Evolutionary conservation across 2,329 filamentous ascomycete species (phyloP).

Genomic region (Leptographium flavum): DNA sequence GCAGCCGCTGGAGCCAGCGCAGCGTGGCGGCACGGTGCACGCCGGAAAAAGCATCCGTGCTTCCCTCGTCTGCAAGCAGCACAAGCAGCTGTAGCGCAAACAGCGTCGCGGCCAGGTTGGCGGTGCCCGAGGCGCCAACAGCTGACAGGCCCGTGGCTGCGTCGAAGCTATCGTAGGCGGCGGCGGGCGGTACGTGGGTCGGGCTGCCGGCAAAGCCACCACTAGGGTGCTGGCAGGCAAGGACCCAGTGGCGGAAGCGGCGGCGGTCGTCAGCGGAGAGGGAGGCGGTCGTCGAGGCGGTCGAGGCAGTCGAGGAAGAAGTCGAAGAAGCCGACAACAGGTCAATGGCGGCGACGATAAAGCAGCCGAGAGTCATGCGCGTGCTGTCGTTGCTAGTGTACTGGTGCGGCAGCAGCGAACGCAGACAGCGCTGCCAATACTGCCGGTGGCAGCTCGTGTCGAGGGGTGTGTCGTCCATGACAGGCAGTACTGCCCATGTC

Average conservation of each 20-base stretch:
- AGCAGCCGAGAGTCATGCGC: constrained; percentile 79
- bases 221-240: constrained; percentile 68
- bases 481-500: no score
- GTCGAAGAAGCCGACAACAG: constrained; percentile 54
- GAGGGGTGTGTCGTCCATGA: constrained; percentile 27
- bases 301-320: no score
- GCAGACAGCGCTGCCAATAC: constrained; percentile 86
- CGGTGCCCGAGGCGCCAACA: constrained; percentile 28
- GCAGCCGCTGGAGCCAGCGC: constrained; percentile 59
- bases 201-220: constrained; percentile 86
- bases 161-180: constrained; percentile 15
- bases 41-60: constrained; percentile 33
- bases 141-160: constrained; percentile 26
- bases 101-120: constrained; percentile 76
- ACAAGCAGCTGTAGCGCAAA: constrained; percentile 71
- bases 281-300: no score
- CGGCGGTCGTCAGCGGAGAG: constrained; percentile 24
- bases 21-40: constrained; percentile 57
- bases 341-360: constrained; percentile 76
- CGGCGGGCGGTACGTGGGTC: constrained; percentile 37
- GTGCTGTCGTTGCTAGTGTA: constrained; percentile 87
- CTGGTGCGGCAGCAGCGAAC: constrained; percentile 61
- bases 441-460: constrained; percentile 60
- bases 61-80: constrained; percentile 21
- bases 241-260: constrained; percentile 58